Evolutionary conservation across 345 rosid species (phyloP), one percentile per base, ranked within the genome.

Genomic region (Heritiera littoralis): DNA sequence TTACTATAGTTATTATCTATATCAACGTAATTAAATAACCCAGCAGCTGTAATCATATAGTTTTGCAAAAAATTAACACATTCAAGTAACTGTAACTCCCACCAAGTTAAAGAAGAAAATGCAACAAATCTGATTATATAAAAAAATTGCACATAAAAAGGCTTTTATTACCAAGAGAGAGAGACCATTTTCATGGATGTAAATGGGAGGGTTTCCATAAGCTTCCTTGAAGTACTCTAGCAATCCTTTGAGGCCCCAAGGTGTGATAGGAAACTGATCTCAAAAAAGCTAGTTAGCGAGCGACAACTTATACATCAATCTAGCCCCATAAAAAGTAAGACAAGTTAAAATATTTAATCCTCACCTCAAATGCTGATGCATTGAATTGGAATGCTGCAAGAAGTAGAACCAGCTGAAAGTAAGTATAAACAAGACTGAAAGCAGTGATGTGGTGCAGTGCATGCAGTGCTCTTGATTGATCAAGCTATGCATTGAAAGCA

Each of bases 111-210:
- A 46, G 49, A 46, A 46, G 12, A 46, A 46, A 8, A 46, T 40
- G 5, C 6, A 40, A 40, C 43, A 46, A 46, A 46, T 46, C 49
- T 40, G 2, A 9, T 46, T 1, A 46, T 46, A 9, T 9, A 46
- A 46, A 46, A 46, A 0, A 35, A 35, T 35, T 46, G 49, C 49
- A 46, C 49, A 46, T 46, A 9, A 46, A 46, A 46, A 9, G 11
- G 9, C 55, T 14, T 15, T 15, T 17, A 54, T 54, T 7, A 15
- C 20, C 58, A 17, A 45, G 45, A 66, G 76, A 48, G 79, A 46
- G 52, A 77, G 9, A 87, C 91, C 91, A 76, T 85, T 87, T 82
- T 88, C 89, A 18, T 88, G 87, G 78, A 88, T 81, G 86, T 83
- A 87, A 48, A 89, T 23, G 9, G 88, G 89, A 79, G 86, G 86